Percentiles rank a stretch among this genome's conserved stretches.
These are phyloP conservation scores for Posidonia oceanica DNA, from an alignment of 116 monocot species.

Conservation along the genomic window DNA sequence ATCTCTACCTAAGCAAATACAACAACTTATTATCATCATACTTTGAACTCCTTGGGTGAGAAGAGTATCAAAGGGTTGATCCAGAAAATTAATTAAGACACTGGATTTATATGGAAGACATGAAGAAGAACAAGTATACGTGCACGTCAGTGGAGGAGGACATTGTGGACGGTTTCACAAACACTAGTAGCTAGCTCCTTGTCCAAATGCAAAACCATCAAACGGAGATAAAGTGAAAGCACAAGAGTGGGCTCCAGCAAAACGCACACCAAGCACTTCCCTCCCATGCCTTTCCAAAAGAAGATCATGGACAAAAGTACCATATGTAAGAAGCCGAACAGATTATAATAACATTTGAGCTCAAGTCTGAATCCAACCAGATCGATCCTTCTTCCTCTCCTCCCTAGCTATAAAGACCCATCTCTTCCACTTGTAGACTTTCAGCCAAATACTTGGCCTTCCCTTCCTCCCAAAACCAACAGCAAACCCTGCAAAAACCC, in stretches of 20 bases:
- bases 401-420: not conserved
- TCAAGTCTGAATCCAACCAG: not conserved
- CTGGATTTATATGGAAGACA: not conserved
- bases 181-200: not conserved
- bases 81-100: not conserved
- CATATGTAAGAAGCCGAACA: not conserved
- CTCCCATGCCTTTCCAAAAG: slow-evolving; percentile 2
- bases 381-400: not conserved
- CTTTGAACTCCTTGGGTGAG: too few species aligned
- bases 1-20: too few species aligned
- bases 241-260: not conserved
- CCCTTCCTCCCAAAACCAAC: not conserved
- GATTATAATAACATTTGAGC: not conserved
- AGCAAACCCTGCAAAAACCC: not conserved
- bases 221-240: not conserved
- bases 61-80: not conserved
- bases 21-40: too few species aligned
- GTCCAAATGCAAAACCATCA: slow-evolving; percentile 9
- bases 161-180: not conserved
- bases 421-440: not conserved
- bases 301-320: not conserved
- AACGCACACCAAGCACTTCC: not conserved
- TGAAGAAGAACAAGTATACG: too few species aligned
- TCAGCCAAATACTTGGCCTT: not conserved
- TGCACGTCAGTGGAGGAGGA: not conserved